Evolutionary conservation across 495 filamentous ascomycete genomes (phyloP), one percentile per base, ranked within the genome.

Genomic region (Aspergillus coremiiformis): DNA sequence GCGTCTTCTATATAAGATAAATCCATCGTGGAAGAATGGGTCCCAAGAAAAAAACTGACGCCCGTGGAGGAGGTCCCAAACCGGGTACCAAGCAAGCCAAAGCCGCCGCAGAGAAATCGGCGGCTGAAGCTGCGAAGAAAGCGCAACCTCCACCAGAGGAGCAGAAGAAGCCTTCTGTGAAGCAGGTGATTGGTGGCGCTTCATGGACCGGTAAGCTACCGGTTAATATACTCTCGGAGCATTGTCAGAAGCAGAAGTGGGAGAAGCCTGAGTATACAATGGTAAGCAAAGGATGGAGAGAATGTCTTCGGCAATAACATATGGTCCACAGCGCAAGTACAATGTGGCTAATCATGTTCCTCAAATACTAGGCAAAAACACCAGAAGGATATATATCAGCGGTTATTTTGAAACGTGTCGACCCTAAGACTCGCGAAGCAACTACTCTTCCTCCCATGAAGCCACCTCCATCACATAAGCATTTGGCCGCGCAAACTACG

Each of bases 121-220:
- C 66, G 26, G 32, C 32, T n/a, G 60, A 66, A 42, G 54, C 29
- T 22, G 56, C 51, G 32, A 61, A 60, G 46, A 64, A 66, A 53
- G 60, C 60, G 33, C 68, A 69, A 60, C 64, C 56, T 54, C 64
- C 61, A 21, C 52, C 66, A 42, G 82, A 84, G 22, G 74, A 72
- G 54, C 82, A 82, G 19, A 90, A 90, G 53, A 86, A 85, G 58
- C 87, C 89, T 32, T 83, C 87, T 26, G 84, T 89, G 48, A 87
- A 90, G 68, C 84, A 88, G 56, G 71, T 98, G 51, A 95, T 98
- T 66, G 94, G 89, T 44, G 93, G 93, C 44, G 81, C 88, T 57
- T 96, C 90, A 63, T 98, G 94, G 94, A 98, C 93, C 0, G 93
- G 93, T 30, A 98, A 98, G 66, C 70, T 98, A 32, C 93, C 93